Evolutionary conservation across 352 stramenopile species (phyloP).

Genomic region (Globisporangium solare): DNA sequence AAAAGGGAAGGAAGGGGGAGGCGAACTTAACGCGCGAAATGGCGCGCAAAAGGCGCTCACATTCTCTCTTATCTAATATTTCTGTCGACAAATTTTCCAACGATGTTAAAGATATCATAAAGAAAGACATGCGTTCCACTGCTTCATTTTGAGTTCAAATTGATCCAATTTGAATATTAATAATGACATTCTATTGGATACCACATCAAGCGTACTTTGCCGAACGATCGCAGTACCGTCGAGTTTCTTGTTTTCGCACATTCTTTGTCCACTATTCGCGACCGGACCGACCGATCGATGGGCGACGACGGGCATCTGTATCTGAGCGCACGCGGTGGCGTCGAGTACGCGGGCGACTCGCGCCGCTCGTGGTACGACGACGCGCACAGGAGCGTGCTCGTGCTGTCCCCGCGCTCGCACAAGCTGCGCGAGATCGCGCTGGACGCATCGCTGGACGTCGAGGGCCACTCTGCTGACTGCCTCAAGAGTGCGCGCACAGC

Average conservation of each 20-base stretch:
- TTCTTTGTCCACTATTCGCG: not conserved
- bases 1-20: not conserved
- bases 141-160: no score
- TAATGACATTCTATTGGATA: no score
- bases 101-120: no score
- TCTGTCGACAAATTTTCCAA: no score
- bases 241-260: not conserved
- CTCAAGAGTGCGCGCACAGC: not conserved
- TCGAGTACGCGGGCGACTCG: conserved; percentile 31
- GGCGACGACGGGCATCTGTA: conserved; percentile 57
- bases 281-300: conserved; percentile 1
- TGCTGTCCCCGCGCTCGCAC: conserved; percentile 27
- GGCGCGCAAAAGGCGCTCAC: no score
- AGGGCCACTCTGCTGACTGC: not conserved
- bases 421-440: conserved; percentile 45
- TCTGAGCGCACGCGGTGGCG: conserved; percentile 39
- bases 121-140: no score
- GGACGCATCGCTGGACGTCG: conserved; percentile 18
- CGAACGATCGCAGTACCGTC: not conserved
- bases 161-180: no score
- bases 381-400: conserved; percentile 44
- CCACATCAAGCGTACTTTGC: not conserved
- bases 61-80: no score
- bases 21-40: not conserved
- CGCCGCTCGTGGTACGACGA: conserved; percentile 50